Evolutionary conservation across 768 basidiomycete genomes (phyloP), one percentile per base, ranked within the genome.

Genomic region (Mycena olivaceomarginata): DNA sequence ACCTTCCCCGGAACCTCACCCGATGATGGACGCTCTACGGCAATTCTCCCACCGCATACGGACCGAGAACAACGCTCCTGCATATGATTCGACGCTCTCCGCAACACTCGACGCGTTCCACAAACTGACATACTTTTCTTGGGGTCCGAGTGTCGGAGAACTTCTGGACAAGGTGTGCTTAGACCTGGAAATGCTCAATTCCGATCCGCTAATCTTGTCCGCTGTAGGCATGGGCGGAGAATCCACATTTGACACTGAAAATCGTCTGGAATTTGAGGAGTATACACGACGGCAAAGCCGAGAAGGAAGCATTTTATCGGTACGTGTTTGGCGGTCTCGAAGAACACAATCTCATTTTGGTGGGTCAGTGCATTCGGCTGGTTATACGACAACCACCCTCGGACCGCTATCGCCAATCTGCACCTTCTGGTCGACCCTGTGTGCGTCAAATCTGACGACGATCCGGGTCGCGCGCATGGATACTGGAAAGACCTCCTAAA

Each of bases 401-500:
- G 93, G 4, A 95, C 94, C 0, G 93, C 94, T 3, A 91, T 96
- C 62, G 78, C 82, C 11, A 95, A 94, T 80, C 89, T 95, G 5
- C 87, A 81, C 22, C 81, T 87, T 72, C 86, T 94, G 6, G 90
- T 93, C 51, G 85, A 89, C 11, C 92, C 91, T 0, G 88, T 91
- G 10, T 92, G 92, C 81, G 66, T 72, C 6, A 82, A 82, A 53
- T 73, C 80, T 20, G 86, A 83, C 80, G 79, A 83, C 74, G 77
- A 82, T 66, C 48, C 77, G 31, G 74, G 80, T 41, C 70, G 82
- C 22, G 75, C 86, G 15, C 94, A 95, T 65, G 94, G 94, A 0
- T 94, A 93, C 80, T 95, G 93, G 92, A 95, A 96, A 81, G 94
- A 95, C 79, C 87, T 95, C 25, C 88, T 94, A 68, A 93, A 94